Evolutionary conservation across 139 green algal genomes (phyloP), one percentile per base, ranked within the genome.

Genomic region (Picochlorum costavermella): DNA sequence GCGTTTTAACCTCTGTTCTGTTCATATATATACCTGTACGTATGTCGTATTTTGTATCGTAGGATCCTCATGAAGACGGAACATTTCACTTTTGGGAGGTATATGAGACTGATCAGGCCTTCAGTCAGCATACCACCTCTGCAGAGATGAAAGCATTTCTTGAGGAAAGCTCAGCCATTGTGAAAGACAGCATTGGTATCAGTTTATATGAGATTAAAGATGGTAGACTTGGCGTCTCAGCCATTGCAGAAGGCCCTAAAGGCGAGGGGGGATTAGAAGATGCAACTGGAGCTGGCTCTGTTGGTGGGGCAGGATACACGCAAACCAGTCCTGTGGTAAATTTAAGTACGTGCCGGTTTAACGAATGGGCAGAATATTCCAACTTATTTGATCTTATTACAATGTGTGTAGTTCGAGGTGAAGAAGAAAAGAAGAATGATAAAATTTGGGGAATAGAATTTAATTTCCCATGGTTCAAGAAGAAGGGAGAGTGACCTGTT

Each of bases 181-280:
- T 90, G 23, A 75, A 85, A 29, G 23, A 56, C 0, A 82, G 84
- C 3, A 58, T 92, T 2, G 85, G 82, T 26, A 86, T 91, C 66
- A 71, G 74, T 2, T 56, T 92, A 28, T 92, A 92, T 60, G 73
- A 86, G 61, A 85, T 75, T 57, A 73, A 77, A 23, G 33, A 90
- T 37, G 85, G 85, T 2, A 49, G 80, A 58, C 69, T 92, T 2
- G 76, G 84, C 6, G 51, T 72, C 1, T 56, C 53, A 0, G 63
- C 45, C 14, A 64, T 91, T 23, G 71, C 81, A 45, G 76, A 74
- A 77, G 85, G 84, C 81, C 75, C 78, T 23, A 80, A 80, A 68
- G 76, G 76, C 0, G 85, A 92, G 72, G 85, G 85, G 31, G 85
- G 85, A 14, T 74, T 92, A 48, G 85, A 92, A 63, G 85, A 92